These are phyloP conservation scores for Colletotrichum costaricense DNA, from an alignment of 2,329 filamentous ascomycete species.

Conservation along the genomic window DNA sequence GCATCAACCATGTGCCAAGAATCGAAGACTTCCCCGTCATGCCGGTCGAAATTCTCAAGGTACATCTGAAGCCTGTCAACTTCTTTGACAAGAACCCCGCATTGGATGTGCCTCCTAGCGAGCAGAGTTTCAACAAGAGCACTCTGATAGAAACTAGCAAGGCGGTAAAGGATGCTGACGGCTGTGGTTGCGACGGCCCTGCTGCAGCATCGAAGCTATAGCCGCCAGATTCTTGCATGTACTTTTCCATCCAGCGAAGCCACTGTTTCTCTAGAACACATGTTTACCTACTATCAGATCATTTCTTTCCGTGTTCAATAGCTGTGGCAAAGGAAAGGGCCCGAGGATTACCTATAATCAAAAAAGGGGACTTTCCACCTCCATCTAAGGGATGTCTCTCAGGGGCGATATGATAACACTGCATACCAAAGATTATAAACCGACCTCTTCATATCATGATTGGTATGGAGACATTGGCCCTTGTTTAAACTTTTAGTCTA, in stretches of 20 bases:
- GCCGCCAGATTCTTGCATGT: too few relatives aligned
- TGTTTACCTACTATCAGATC: too few relatives aligned
- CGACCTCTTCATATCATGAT: too few relatives aligned
- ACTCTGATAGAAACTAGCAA: conserved; percentile 20
- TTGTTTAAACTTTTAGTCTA: too few relatives aligned
- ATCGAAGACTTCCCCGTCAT: conserved; percentile 71
- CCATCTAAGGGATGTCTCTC: background rate
- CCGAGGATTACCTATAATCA: background rate
- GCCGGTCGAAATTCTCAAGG: conserved; percentile 66
- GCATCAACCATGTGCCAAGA: conserved; percentile 65
- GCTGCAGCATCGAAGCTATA: conserved; percentile 13
- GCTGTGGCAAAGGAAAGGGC: background rate
- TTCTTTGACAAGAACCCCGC: conserved; percentile 65
- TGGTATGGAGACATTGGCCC: too few relatives aligned
- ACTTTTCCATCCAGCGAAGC: background rate
- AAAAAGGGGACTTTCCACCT: background rate
- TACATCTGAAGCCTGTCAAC: conserved; percentile 60
- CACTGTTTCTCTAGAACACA: too few relatives aligned
- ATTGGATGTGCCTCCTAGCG: conserved; percentile 44
- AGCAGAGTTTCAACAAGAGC: conserved; percentile 32
- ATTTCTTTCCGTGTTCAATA: background rate
- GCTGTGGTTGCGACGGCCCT: conserved; percentile 6
- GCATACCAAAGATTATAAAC: background rate
- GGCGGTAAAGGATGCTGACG: background rate
- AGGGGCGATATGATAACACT: background rate